These are phyloP conservation scores for Pugionium dolabratum DNA, from an alignment of 345 rosid species.

Conservation along the genomic window DNA sequence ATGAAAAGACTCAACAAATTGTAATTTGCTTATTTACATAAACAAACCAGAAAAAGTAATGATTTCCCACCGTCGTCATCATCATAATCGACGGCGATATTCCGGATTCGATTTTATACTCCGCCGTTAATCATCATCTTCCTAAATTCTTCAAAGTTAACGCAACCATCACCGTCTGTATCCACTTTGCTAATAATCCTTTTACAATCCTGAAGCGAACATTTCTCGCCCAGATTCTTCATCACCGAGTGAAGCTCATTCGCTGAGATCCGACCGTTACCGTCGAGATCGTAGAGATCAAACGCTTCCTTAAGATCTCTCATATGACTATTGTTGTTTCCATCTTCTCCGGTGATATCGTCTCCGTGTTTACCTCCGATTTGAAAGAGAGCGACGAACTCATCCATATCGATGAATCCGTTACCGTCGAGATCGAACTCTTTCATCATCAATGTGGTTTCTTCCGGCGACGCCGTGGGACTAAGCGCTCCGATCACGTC, in stretches of 20 bases:
- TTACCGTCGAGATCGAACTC: constrained; percentile 90
- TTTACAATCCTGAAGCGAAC: constrained; percentile 60
- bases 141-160: constrained; percentile 93
- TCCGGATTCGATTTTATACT: background rate
- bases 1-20: too few relatives aligned
- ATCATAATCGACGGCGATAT: background rate
- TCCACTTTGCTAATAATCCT: constrained; percentile 91
- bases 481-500: constrained; percentile 62
- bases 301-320: constrained; percentile 83
- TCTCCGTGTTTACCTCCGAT: constrained; percentile 11
- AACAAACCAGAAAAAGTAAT: too few relatives aligned
- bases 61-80: background rate
- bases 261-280: constrained; percentile 80
- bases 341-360: background rate
- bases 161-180: constrained; percentile 86
- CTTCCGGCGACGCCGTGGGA: constrained; percentile 50
- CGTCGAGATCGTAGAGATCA: constrained; percentile 73
- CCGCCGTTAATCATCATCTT: constrained; percentile 64
- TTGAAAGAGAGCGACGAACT: constrained; percentile 54
- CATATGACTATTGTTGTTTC: background rate
- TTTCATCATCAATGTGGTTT: constrained; percentile 58
- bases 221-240: constrained; percentile 78
- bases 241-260: constrained; percentile 72
- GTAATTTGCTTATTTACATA: background rate
- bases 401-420: constrained; percentile 75